Evolutionary conservation across 139 green algal genomes (phyloP).

Genomic region (Picochlorum sp.): DNA sequence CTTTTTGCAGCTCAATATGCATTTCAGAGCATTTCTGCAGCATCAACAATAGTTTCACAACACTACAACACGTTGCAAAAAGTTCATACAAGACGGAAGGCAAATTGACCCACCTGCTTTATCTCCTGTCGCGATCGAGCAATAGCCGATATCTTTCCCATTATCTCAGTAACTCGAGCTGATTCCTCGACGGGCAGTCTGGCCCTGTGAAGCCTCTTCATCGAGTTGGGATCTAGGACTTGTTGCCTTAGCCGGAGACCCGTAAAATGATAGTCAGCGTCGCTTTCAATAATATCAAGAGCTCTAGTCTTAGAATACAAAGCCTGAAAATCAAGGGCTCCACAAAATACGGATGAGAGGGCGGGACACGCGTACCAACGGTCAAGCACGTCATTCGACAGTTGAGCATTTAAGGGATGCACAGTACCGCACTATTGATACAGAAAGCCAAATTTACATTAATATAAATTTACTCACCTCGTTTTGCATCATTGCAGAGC

Average conservation of each 20-base stretch:
- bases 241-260: background rate
- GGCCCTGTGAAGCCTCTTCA: constrained; percentile 12
- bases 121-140: background rate
- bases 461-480: background rate
- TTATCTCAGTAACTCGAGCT: constrained; percentile 8
- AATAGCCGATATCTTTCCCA: constrained; percentile 14
- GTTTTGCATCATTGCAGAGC: background rate
- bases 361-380: background rate
- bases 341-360: no score
- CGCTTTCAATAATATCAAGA: constrained; percentile 15
- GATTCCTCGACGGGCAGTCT: constrained; percentile 10
- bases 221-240: background rate
- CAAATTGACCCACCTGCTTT: background rate
- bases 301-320: constrained; percentile 1
- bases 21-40: constrained; percentile 17
- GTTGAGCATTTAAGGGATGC: no score
- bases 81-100: background rate
- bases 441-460: background rate
- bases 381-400: no score
- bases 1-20: constrained; percentile 1
- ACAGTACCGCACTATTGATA: no score
- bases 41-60: background rate
- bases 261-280: constrained; percentile 14
- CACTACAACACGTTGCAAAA: background rate
- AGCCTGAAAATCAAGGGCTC: background rate